phyloP scores from a whole-genome alignment of 163 green algal genomes.

The Scenedesmus sp. region DNA sequence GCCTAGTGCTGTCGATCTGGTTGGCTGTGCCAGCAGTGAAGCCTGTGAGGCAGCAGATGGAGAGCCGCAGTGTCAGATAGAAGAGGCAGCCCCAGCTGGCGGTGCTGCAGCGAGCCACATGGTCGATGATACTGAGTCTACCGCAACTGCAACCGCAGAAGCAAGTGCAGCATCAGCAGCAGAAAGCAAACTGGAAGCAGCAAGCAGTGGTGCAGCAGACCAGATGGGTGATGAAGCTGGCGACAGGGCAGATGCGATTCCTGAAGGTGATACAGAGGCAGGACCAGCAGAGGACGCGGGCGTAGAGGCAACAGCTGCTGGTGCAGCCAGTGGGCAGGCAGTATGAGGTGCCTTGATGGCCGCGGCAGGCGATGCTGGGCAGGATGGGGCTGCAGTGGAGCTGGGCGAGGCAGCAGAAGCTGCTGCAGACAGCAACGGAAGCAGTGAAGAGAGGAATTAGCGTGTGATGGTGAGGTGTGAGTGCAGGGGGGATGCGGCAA shows the following conservation, averaged over 20 bases:
- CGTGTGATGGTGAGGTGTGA: not conserved
- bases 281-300: not conserved
- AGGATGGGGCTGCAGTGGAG: not conserved
- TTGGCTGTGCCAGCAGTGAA: not conserved
- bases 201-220: not conserved
- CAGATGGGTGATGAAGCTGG: not conserved
- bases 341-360: not conserved
- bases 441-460: not conserved
- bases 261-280: not conserved
- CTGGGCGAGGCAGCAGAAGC: not conserved
- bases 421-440: not conserved
- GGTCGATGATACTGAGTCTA: not conserved
- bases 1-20: not conserved
- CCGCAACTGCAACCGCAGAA: not conserved
- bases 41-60: not conserved
- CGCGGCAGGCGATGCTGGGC: not conserved
- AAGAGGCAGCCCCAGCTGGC: not conserved
- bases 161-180: not conserved
- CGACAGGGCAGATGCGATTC: not conserved
- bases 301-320: not conserved
- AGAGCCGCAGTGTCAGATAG: not conserved
- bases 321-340: not conserved
- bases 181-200: not conserved
- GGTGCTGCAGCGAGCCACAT: not conserved
- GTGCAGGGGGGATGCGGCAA: not conserved